Base-by-base conservation (phyloP, 2,329 filamentous ascomycete species). In the Hypomyces rosellus region DNA sequence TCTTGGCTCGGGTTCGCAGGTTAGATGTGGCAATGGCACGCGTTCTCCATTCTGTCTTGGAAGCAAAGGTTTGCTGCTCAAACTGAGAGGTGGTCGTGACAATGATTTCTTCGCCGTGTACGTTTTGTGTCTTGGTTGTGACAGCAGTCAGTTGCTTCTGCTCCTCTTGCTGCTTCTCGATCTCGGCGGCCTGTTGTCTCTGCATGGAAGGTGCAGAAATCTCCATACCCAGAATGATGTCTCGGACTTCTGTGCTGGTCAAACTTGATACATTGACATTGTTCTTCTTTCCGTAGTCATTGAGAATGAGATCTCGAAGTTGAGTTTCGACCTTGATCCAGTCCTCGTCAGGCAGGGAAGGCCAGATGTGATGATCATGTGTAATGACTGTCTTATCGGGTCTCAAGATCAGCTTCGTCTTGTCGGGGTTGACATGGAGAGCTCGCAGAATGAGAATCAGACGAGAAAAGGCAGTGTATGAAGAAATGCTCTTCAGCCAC, bases 251-350 rank as follows among this genome's bases (percentile, higher is more conserved):
- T 62, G 88, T 96, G 65, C 84, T 96, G 1, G 93, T 99, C 70
- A 99, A 77, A 67, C 90, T 96, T 14, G 95, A 95, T 12, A 93
- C 92, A 62, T 99, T 99, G 74, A 99, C 93, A 61, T 97, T 99
- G 76, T 99, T 99, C 81, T 99, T 99, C 81, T 97, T 99, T 65
- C 93, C 93, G 66, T 99, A 99, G 66, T 99, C 93, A 59, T 97
- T 96, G 59, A 99, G 67, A 62, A 99, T 99, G 57, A 99, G 75
- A 75, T 99, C 93, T 67, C 93, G 86, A 39, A 99, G 76, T 65
- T 95, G 89, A 42, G 90, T 90, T 76, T 99, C 93, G n/a, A 99
- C 89, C 81, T 96, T 96, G 71, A 99, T 93, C 93, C 93, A 99
- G 56, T 96, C 91, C 61, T 99, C 93, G 57, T 99, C 93, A 0